A percentile compares a stretch with the other conserved stretches of the same genome.
phyloP scores from a whole-genome alignment of 2,329 filamentous ascomycete species.

The Penicillium sp. region DNA sequence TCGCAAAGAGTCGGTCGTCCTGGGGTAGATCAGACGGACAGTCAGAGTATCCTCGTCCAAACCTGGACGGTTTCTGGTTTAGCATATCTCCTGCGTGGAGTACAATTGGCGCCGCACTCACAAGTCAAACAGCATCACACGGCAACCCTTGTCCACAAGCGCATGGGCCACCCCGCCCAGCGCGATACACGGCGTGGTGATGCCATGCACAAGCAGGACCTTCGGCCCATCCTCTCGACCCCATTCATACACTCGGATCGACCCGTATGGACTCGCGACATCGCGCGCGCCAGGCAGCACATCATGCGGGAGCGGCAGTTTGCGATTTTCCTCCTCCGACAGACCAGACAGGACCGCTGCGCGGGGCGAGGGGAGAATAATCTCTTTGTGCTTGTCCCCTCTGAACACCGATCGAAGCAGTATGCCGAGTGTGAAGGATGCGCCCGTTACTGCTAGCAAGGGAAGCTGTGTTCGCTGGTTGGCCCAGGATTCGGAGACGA shows the following conservation, averaged over 20 bases:
- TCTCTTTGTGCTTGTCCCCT: slow-evolving; percentile 11
- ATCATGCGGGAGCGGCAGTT: slow-evolving; percentile 67
- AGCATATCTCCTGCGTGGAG: not conserved
- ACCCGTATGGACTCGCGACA: slow-evolving; percentile 65
- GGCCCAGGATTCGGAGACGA: slow-evolving; percentile 36
- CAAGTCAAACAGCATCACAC: slow-evolving; percentile 77
- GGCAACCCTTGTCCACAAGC: slow-evolving; percentile 66
- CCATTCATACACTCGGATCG: slow-evolving; percentile 76
- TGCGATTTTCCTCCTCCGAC: slow-evolving; percentile 40
- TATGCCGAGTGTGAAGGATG: slow-evolving; percentile 39
- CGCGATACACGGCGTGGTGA: slow-evolving; percentile 74
- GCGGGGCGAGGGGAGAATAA: slow-evolving; percentile 41
- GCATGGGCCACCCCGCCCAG: slow-evolving; percentile 67
- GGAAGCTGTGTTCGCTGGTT: slow-evolving; percentile 35
- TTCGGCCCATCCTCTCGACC: slow-evolving; percentile 71
- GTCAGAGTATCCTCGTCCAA: slow-evolving; percentile 76
- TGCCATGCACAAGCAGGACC: slow-evolving; percentile 77
- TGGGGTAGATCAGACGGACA: slow-evolving; percentile 67
- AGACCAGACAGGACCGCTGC: slow-evolving; percentile 36
- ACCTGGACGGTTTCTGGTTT: slow-evolving; percentile 24
- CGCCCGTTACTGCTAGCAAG: slow-evolving; percentile 38
- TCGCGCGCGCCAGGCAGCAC: slow-evolving; percentile 65
- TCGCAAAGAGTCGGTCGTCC: slow-evolving; percentile 71
- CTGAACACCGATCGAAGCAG: slow-evolving; percentile 33
- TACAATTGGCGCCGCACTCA: slow-evolving; percentile 22